Evolutionary conservation across 2,329 filamentous ascomycete genomes (phyloP).

Genomic region (Hypoxylon sp.): DNA sequence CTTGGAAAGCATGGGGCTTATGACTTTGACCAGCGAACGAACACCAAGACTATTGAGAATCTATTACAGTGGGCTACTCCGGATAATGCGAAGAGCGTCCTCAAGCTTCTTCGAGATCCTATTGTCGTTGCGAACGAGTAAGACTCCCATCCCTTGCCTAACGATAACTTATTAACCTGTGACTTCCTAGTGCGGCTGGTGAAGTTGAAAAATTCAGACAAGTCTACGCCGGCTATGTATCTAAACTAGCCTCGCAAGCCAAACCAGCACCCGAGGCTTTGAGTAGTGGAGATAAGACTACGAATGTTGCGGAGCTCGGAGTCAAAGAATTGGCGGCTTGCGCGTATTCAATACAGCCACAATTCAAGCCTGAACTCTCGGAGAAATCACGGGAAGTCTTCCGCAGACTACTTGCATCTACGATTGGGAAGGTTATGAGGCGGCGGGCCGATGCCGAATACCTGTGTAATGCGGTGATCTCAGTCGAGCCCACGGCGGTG

Average conservation of each 20-base stretch:
- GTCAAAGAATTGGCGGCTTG: constrained; percentile 69
- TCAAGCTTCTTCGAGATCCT: constrained; percentile 65
- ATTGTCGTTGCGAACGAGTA: constrained; percentile 58
- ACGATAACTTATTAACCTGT: constrained; percentile 54
- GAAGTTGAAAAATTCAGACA: constrained; percentile 63
- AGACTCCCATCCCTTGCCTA: constrained; percentile 20
- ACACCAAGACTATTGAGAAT: constrained; percentile 85
- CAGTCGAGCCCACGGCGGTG: constrained; percentile 67
- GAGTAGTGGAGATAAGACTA: constrained; percentile 52
- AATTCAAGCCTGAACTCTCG: constrained; percentile 62
- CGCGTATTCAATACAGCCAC: constrained; percentile 66
- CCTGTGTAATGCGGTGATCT: constrained; percentile 68
- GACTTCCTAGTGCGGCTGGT: constrained; percentile 47
- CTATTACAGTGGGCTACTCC: constrained; percentile 74
- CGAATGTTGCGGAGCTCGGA: constrained; percentile 60
- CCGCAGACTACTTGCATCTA: constrained; percentile 70
- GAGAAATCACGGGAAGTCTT: constrained; percentile 69
- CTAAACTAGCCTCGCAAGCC: constrained; percentile 63
- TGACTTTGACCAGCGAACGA: constrained; percentile 89
- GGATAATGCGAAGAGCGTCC: constrained; percentile 68
- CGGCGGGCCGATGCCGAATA: constrained; percentile 67
- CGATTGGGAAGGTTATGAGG: constrained; percentile 71
- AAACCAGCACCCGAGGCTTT: constrained; percentile 51
- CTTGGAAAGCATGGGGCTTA: constrained; percentile 78
- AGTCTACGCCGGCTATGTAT: constrained; percentile 69